phyloP scores from a whole-genome alignment of 2,329 filamentous ascomycete genomes.

The Emericellopsis cladophorae region DNA sequence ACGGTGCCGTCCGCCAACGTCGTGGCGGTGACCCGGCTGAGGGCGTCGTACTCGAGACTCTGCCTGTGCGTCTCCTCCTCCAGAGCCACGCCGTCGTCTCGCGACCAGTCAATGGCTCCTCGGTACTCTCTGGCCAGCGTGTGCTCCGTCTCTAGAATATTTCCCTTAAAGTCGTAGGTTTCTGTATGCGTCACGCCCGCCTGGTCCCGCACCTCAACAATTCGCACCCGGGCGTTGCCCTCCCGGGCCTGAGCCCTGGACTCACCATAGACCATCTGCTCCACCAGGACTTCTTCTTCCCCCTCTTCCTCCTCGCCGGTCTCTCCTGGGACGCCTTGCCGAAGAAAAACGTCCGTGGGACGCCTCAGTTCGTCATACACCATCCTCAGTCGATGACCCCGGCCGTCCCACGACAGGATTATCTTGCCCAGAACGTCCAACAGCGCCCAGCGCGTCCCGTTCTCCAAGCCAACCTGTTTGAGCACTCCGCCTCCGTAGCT shows the following conservation, averaged over 20 bases:
- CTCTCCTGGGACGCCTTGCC: not conserved
- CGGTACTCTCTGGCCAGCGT: not conserved
- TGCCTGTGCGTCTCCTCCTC: not conserved
- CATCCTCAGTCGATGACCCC: not conserved
- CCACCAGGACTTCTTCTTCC: not conserved
- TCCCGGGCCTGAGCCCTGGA: not conserved
- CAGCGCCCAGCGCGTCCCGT: not conserved
- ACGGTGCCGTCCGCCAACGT: not conserved
- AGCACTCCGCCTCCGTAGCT: not conserved
- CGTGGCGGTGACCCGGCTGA: not conserved
- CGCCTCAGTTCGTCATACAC: not conserved
- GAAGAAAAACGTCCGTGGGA: not conserved
- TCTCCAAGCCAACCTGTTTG: not conserved
- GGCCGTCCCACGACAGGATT: not conserved
- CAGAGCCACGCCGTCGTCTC: not conserved
- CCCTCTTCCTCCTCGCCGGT: too few relatives aligned
- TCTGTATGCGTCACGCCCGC: not conserved
- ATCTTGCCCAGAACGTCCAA: not conserved
- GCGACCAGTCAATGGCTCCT: not conserved
- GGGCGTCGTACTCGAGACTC: not conserved
- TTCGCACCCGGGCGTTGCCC: not conserved
- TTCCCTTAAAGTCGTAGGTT: not conserved
- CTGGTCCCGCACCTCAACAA: not conserved
- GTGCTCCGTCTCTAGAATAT: not conserved
- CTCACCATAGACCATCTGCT: not conserved